These are phyloP conservation scores for Barnettozyma botsteinii DNA, from an alignment of 805 yeast genomes.

Conservation along the genomic window DNA sequence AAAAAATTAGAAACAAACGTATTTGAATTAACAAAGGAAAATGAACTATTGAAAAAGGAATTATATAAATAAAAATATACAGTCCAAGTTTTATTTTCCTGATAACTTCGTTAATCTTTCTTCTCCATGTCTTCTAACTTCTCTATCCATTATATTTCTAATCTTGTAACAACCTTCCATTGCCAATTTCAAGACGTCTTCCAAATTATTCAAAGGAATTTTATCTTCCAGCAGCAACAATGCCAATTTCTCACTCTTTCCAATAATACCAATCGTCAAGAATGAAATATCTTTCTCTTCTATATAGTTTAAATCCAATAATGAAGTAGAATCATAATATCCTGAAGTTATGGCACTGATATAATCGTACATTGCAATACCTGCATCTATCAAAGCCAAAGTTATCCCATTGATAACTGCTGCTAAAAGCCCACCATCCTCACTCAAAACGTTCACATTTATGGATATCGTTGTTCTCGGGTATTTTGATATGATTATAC, in stretches of 20 bases:
- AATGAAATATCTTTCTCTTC: conserved; percentile 83
- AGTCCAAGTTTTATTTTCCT: conserved; percentile 7
- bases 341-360: conserved; percentile 80
- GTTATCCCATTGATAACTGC: conserved; percentile 81
- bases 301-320: conserved; percentile 73
- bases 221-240: conserved; percentile 75
- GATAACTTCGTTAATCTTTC: conserved; percentile 44
- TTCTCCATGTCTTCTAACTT: conserved; percentile 72
- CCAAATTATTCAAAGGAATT: conserved; percentile 76
- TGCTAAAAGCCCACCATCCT: conserved; percentile 86
- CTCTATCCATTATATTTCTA: conserved; percentile 79
- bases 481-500: conserved; percentile 65
- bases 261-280: conserved; percentile 79
- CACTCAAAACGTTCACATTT: conserved; percentile 69
- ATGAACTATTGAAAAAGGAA: conserved; percentile 12
- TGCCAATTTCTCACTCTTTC: conserved; percentile 73
- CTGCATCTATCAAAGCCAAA: conserved; percentile 89
- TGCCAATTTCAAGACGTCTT: conserved; percentile 70
- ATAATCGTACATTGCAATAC: conserved; percentile 89
- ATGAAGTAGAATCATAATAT: conserved; percentile 65
- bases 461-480: conserved; percentile 81
- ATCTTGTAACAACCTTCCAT: conserved; percentile 82
- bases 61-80: not conserved
- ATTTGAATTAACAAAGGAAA: conserved; percentile 15
- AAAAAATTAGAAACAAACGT: conserved; percentile 18